These are phyloP conservation scores for Evernia prunastri DNA, from an alignment of 495 filamentous ascomycete genomes.

Conservation along the genomic window DNA sequence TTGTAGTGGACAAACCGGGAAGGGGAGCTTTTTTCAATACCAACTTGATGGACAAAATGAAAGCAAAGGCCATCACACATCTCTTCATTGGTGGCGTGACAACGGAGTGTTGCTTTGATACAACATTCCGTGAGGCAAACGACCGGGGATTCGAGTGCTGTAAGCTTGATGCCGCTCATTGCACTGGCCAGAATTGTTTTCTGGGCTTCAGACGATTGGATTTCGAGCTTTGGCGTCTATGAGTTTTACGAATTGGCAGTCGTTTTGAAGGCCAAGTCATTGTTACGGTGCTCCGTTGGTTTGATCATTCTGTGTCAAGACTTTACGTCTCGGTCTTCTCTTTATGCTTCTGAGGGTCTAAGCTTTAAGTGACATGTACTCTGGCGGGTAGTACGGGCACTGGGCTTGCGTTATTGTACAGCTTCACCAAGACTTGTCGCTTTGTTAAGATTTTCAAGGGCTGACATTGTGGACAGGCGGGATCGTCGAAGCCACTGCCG, in stretches of 20 bases:
- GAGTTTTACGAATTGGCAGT: neutral
- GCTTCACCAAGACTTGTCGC: neutral
- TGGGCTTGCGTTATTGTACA: neutral
- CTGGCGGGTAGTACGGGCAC: neutral
- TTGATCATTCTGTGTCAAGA: neutral
- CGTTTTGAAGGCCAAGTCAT: neutral
- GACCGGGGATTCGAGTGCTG: slow-evolving; percentile 70
- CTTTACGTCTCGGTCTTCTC: neutral
- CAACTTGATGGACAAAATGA: slow-evolving; percentile 54
- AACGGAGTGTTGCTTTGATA: slow-evolving; percentile 64
- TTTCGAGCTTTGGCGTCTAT: neutral
- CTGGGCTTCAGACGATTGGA: neutral
- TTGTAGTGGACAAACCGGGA: slow-evolving; percentile 63
- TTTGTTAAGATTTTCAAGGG: neutral
- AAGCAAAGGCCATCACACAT: slow-evolving; percentile 59
- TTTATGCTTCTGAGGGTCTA: neutral
- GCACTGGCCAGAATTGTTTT: too few relatives aligned
- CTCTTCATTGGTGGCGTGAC: slow-evolving; percentile 61
- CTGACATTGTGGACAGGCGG: slow-evolving; percentile 29
- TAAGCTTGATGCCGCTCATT: slow-evolving; percentile 28
- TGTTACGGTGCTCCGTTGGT: neutral
- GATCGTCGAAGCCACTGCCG: slow-evolving; percentile 40
- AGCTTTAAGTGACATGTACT: neutral
- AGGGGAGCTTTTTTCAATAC: slow-evolving; percentile 61
- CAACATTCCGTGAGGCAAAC: slow-evolving; percentile 63